Percentiles rank a stretch among this genome's conserved stretches.
phyloP scores from a whole-genome alignment of 352 stramenopile genomes.

The Pythium chondricola region DNA sequence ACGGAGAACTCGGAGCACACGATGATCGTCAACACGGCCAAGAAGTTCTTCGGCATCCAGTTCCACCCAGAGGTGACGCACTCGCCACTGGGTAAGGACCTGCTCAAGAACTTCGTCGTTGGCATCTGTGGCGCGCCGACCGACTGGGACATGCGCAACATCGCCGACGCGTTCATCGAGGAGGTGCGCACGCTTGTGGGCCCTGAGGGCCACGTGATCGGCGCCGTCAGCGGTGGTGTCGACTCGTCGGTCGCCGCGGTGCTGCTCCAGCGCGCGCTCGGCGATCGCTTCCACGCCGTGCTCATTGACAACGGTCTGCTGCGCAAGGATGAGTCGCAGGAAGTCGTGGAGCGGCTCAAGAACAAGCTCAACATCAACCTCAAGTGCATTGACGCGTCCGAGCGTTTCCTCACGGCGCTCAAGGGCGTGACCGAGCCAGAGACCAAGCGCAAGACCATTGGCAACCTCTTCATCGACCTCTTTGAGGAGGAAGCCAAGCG shows the following conservation, averaged over 20 bases:
- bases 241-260: conserved; percentile 98
- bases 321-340: conserved; percentile 92
- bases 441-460: conserved; percentile 98
- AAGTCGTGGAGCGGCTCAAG: conserved; percentile 88
- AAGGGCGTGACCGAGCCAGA: conserved; percentile 96
- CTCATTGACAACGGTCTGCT: conserved; percentile 99
- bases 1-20: conserved; percentile 91
- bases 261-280: conserved; percentile 95
- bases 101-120: conserved; percentile 98
- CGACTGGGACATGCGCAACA: conserved; percentile 98
- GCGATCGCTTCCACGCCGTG: conserved; percentile 98
- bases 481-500: conserved; percentile 91
- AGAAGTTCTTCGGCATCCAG: conserved; percentile 97
- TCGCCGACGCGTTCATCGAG: conserved; percentile 87
- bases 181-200: conserved; percentile 91
- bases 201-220: conserved; percentile 95
- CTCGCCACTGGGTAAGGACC: conserved; percentile 91
- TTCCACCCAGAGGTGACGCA: conserved; percentile 98
- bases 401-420: conserved; percentile 94
- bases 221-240: conserved; percentile 97
- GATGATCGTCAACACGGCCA: conserved; percentile 92
- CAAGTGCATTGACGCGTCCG: conserved; percentile 93
- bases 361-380: conserved; percentile 95
- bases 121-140: conserved; percentile 92
- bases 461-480: conserved; percentile 98